Evolutionary conservation across 108 stramenopile genomes (phyloP).

Genomic region (Pseudonitzschia multiseries): DNA sequence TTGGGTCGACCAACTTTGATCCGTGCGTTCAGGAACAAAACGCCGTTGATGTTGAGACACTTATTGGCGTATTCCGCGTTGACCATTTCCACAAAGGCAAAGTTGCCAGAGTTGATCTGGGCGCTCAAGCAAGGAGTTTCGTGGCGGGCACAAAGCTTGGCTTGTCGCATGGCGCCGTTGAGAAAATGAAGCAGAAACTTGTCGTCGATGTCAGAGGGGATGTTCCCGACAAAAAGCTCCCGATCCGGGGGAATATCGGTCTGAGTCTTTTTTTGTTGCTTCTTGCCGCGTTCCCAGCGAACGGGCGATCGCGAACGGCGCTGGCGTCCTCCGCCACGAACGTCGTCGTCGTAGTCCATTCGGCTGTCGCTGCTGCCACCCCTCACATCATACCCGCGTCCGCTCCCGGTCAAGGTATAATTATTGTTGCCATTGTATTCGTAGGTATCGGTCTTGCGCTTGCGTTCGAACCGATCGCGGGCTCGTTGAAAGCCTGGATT

Average conservation of each 20-base stretch:
- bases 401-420: conserved; percentile 3
- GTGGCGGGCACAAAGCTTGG: conserved; percentile 62
- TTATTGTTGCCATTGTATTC: conserved; percentile 15
- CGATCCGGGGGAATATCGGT: conserved; percentile 51
- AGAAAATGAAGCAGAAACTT: conserved; percentile 81
- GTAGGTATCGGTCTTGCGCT: conserved; percentile 35
- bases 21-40: conserved; percentile 83
- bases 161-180: conserved; percentile 91
- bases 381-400: conserved; percentile 21
- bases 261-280: conserved; percentile 41
- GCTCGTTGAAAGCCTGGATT: conserved; percentile 22
- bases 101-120: conserved; percentile 79
- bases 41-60: conserved; percentile 83
- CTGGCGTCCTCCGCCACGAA: conserved; percentile 18
- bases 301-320: conserved; percentile 37
- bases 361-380: conserved; percentile 10
- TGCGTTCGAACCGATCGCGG: conserved; percentile 42
- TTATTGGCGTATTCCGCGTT: conserved; percentile 74
- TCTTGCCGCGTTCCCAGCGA: conserved; percentile 40
- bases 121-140: conserved; percentile 72
- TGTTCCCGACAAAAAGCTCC: conserved; percentile 94
- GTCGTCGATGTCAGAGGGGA: conserved; percentile 83
- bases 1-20: conserved; percentile 87
- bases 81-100: conserved; percentile 88
- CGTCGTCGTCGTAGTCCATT: conserved; percentile 20